Percentiles rank a stretch among this genome's conserved stretches.
Conservation (phyloP, 148 eudicot genomes). For the Rhododendron ovatum region DNA sequence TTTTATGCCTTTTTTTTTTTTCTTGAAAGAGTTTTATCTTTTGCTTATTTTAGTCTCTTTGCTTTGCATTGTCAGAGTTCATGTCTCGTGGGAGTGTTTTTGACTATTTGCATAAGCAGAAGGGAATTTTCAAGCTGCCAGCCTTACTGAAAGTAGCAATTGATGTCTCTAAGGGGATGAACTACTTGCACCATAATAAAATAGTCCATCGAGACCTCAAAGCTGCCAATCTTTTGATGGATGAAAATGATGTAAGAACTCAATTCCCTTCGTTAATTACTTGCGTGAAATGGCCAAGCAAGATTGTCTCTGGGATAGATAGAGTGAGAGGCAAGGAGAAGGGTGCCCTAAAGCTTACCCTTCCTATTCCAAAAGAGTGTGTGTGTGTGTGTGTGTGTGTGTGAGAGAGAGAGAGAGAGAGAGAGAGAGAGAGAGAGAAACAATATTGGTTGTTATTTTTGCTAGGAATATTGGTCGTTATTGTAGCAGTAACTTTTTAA, state of each 20-base stretch:
- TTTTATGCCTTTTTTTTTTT: background rate
- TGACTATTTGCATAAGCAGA: constrained; percentile 69
- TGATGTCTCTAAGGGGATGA: constrained; percentile 83
- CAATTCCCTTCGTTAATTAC: background rate
- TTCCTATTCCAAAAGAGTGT: background rate
- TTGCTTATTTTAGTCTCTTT: background rate
- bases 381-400: too few relatives aligned
- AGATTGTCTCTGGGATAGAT: background rate
- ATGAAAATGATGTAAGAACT: constrained; percentile 64
- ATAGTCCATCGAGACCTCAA: constrained; percentile 87
- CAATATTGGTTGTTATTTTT: too few relatives aligned
- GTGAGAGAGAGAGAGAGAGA: too few relatives aligned
- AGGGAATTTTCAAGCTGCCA: constrained; percentile 54
- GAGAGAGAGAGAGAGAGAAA: too few relatives aligned
- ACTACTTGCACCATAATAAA: constrained; percentile 75
- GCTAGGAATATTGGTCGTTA: background rate
- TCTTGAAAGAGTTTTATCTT: background rate
- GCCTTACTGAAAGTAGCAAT: constrained; percentile 62
- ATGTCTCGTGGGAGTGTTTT: constrained; percentile 78
- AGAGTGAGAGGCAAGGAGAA: background rate
- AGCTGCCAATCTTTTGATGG: constrained; percentile 84
- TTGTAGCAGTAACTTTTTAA: background rate
- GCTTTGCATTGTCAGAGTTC: constrained; percentile 44
- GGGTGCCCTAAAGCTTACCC: background rate
- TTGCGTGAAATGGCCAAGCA: background rate